Evolutionary conservation across 2,329 filamentous ascomycete genomes (phyloP).

Genomic region (Phialocephala subalpina): DNA sequence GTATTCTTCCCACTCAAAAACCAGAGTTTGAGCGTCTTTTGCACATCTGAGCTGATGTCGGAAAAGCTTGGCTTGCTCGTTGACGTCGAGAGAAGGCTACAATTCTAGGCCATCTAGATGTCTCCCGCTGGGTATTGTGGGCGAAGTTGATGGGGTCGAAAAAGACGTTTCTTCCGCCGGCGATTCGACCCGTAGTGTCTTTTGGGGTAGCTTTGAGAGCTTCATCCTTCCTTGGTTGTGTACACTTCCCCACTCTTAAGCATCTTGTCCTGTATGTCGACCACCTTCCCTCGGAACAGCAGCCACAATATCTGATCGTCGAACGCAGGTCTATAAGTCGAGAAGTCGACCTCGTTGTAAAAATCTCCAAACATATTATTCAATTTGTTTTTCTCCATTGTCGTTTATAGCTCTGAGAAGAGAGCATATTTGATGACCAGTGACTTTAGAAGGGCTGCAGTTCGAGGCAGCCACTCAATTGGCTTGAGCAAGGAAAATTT

Average conservation of each 20-base stretch:
- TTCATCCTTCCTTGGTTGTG: not conserved
- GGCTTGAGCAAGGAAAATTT: not conserved
- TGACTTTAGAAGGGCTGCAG: not conserved
- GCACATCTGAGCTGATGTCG: not conserved
- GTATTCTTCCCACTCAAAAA: conserved; percentile 6
- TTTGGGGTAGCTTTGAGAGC: not conserved
- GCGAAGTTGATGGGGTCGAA: not conserved
- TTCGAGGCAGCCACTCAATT: not conserved
- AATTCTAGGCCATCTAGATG: not conserved
- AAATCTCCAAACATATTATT: not conserved
- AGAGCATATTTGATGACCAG: not conserved
- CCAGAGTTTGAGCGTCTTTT: not conserved
- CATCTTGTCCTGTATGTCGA: not conserved
- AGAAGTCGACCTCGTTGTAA: not conserved
- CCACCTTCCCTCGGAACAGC: not conserved
- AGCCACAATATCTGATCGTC: not conserved
- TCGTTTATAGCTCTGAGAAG: not conserved
- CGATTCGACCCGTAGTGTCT: not conserved
- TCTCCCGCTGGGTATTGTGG: not conserved
- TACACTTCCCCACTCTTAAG: not conserved
- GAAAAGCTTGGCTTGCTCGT: conserved; percentile 3
- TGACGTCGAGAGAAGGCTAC: not conserved
- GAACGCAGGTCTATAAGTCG: not conserved
- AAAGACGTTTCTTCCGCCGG: not conserved
- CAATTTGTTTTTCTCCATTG: not conserved